Percentiles rank a stretch among this genome's conserved stretches.
Evolutionary conservation across 2,329 filamentous ascomycete species (phyloP).

Genomic region (Pochonia chlamydosporia): DNA sequence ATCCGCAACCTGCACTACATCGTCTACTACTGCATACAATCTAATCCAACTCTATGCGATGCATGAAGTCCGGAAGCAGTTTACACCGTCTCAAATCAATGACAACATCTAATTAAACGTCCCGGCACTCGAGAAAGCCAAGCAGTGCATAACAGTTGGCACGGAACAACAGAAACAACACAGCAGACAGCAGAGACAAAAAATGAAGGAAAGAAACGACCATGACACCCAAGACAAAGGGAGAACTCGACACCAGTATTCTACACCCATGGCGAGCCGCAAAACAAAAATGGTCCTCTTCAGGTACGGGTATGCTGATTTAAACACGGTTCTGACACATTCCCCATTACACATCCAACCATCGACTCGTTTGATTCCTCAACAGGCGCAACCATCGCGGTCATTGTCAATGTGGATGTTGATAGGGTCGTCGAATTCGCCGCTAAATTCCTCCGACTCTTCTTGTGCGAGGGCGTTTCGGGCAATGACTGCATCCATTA

Average conservation of each 20-base stretch:
- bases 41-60: neutral
- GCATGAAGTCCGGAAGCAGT: neutral
- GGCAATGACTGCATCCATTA: constrained; percentile 67
- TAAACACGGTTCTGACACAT: neutral
- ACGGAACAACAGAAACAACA: neutral
- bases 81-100: neutral
- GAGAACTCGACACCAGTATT: constrained; percentile 11
- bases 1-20: neutral
- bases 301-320: constrained; percentile 9
- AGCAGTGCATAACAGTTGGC: neutral
- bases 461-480: constrained; percentile 93
- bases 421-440: constrained; percentile 96
- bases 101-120: neutral
- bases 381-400: constrained; percentile 90
- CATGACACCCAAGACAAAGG: constrained; percentile 1
- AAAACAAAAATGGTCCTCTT: constrained; percentile 6
- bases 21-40: neutral
- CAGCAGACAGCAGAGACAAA: constrained; percentile 4
- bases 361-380: constrained; percentile 22
- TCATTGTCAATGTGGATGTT: constrained; percentile 96
- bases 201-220: constrained; percentile 7
- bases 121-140: neutral
- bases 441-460: constrained; percentile 95
- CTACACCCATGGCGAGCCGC: constrained; percentile 9
- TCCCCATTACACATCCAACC: neutral